Percentiles rank a stretch among this genome's conserved stretches.
Evolutionary conservation across 2,329 filamentous ascomycete species (phyloP).

Genomic region (Macroventuria anomochaeta): DNA sequence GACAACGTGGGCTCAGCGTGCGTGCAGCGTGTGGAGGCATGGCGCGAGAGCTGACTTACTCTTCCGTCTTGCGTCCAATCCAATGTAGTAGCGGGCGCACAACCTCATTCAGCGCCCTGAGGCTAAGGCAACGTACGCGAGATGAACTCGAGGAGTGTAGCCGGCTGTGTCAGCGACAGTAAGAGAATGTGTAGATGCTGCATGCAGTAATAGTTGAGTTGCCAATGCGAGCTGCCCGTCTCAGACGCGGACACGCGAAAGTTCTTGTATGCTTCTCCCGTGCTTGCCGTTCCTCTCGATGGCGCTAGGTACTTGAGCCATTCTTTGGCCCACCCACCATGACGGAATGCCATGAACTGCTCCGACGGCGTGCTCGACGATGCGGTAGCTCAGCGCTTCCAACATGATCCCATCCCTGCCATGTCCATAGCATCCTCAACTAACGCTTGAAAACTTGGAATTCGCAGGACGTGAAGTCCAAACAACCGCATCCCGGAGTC

Average conservation of each 20-base stretch:
- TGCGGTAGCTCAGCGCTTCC: constrained; percentile 10
- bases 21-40: constrained; percentile 19
- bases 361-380: constrained; percentile 18
- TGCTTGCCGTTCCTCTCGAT: constrained; percentile 30
- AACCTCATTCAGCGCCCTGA: constrained; percentile 7
- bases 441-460: constrained; percentile 35
- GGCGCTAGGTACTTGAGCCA: constrained; percentile 32
- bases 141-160: not conserved
- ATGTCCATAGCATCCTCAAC: constrained; percentile 24
- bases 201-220: constrained; percentile 1
- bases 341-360: constrained; percentile 31
- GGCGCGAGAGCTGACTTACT: constrained; percentile 33
- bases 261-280: constrained; percentile 24
- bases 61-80: constrained; percentile 22
- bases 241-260: constrained; percentile 3
- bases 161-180: constrained; percentile 6
- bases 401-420: constrained; percentile 12
- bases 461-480: constrained; percentile 11
- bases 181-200: constrained; percentile 1
- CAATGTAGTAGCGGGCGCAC: constrained; percentile 17
- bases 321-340: constrained; percentile 32
- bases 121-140: constrained; percentile 4
- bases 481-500: constrained; percentile 27
- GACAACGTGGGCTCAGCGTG: constrained; percentile 27
- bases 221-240: constrained; percentile 10